These are phyloP conservation scores for Parmelia sp. DNA, from an alignment of 495 filamentous ascomycete species.

Conservation along the genomic window DNA sequence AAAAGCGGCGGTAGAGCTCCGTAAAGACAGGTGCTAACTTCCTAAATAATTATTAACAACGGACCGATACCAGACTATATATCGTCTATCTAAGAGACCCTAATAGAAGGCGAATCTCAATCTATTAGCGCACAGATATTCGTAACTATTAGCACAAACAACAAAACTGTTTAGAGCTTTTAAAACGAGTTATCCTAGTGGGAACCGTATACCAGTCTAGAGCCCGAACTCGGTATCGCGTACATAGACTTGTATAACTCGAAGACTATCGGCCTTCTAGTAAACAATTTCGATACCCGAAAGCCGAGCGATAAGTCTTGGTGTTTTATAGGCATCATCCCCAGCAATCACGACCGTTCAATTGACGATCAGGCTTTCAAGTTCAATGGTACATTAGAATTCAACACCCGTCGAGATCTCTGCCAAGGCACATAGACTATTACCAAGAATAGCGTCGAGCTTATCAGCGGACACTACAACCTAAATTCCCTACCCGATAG, in stretches of 20 bases:
- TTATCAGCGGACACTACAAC: conserved; percentile 9
- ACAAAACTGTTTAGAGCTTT: neutral
- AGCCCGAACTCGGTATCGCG: neutral
- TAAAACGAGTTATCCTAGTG: neutral
- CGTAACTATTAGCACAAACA: neutral
- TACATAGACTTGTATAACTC: neutral
- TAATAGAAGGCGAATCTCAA: neutral
- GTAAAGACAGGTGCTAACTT: neutral
- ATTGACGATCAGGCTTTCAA: neutral
- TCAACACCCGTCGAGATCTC: conserved; percentile 2
- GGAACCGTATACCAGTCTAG: neutral
- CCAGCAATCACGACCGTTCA: neutral
- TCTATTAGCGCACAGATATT: neutral
- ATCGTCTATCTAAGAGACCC: neutral
- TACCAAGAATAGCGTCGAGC: conserved; percentile 12
- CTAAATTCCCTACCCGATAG: conserved; percentile 4
- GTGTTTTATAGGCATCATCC: neutral
- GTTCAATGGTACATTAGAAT: neutral
- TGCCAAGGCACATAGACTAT: conserved; percentile 17
- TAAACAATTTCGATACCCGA: neutral
- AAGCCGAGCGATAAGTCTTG: neutral
- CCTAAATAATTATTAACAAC: conserved; percentile 3
- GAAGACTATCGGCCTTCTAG: neutral
- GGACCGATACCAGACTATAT: conserved; percentile 8
- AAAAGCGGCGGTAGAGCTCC: too few species aligned